These are phyloP conservation scores for Coniferiporia weirii DNA, from an alignment of 1,284 basidiomycete genomes.

Conservation along the genomic window DNA sequence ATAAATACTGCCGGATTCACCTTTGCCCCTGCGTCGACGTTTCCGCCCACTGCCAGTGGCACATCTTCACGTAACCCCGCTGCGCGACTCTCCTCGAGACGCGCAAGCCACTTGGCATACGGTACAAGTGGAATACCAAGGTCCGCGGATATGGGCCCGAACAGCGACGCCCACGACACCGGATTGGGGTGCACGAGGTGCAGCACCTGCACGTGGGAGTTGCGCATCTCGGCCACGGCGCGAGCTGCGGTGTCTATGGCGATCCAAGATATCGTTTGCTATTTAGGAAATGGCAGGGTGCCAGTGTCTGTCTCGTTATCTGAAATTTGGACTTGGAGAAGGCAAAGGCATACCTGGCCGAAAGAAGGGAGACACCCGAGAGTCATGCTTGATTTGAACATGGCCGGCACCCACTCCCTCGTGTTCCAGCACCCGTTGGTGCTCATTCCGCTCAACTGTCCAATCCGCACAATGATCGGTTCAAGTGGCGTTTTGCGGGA, in stretches of 20 bases:
- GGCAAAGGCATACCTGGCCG: constrained; percentile 9
- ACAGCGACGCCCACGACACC: constrained; percentile 23
- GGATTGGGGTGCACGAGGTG: constrained; percentile 27
- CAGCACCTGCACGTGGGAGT: constrained; percentile 17
- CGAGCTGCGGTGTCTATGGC: constrained; percentile 22
- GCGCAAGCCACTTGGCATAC: constrained; percentile 25
- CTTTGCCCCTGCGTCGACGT: neutral
- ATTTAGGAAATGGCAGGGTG: neutral
- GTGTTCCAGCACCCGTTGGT: constrained; percentile 28
- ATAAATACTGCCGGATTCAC: constrained; percentile 15
- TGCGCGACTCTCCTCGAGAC: neutral
- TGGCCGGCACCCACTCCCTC: constrained; percentile 28
- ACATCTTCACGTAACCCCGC: neutral
- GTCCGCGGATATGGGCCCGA: constrained; percentile 19
- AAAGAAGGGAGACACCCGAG: constrained; percentile 20
- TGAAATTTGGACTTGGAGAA: no score
- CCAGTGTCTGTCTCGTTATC: neutral
- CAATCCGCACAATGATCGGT: constrained; percentile 23
- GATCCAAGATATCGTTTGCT: constrained; percentile 20
- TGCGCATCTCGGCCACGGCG: constrained; percentile 19
- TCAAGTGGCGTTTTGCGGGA: constrained; percentile 22
- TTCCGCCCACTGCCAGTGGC: neutral
- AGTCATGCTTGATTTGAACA: constrained; percentile 23
- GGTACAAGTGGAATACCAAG: constrained; percentile 23
- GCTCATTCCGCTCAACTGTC: constrained; percentile 24